Evolutionary conservation across 2,329 filamentous ascomycete genomes (phyloP).

Genomic region (Decorospora gaudefroyi): DNA sequence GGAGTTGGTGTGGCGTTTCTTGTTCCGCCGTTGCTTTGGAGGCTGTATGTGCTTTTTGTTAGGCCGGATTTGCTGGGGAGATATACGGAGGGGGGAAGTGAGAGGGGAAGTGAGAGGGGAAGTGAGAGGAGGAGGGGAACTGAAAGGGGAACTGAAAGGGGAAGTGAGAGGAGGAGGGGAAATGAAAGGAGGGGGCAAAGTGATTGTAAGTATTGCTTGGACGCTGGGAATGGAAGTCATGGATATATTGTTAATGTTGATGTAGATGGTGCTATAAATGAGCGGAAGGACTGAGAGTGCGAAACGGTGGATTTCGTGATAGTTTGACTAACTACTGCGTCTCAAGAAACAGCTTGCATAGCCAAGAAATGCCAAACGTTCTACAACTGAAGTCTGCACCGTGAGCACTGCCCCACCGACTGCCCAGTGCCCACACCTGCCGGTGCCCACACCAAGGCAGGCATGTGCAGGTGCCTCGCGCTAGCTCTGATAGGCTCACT

Average conservation of each 20-base stretch:
- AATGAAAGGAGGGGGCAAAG: too few species aligned
- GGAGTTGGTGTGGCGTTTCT: constrained; percentile 22
- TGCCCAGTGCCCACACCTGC: too few species aligned
- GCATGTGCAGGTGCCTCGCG: too few species aligned
- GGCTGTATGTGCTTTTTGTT: constrained; percentile 28
- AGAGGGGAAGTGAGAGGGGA: not conserved
- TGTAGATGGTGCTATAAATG: constrained; percentile 10
- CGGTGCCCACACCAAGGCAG: too few species aligned
- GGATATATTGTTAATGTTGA: constrained; percentile 1
- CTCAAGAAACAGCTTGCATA: too few species aligned
- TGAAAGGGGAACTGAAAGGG: constrained; percentile 7
- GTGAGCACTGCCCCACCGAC: too few species aligned
- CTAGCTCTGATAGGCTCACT: too few species aligned
- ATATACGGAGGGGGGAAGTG: constrained; percentile 20
- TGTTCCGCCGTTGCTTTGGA: constrained; percentile 31
- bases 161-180: constrained; percentile 1
- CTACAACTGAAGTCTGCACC: too few species aligned
- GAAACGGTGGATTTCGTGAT: not conserved
- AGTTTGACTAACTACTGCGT: too few species aligned
- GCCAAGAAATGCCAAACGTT: too few species aligned
- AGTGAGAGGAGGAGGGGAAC: constrained; percentile 22
- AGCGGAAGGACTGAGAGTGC: constrained; percentile 3
- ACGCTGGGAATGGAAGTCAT: not conserved
- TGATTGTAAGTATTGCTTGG: constrained; percentile 8
- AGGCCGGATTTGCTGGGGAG: constrained; percentile 30